Evolutionary conservation across 768 basidiomycete species (phyloP).

Genomic region (Trametes sanguinea): DNA sequence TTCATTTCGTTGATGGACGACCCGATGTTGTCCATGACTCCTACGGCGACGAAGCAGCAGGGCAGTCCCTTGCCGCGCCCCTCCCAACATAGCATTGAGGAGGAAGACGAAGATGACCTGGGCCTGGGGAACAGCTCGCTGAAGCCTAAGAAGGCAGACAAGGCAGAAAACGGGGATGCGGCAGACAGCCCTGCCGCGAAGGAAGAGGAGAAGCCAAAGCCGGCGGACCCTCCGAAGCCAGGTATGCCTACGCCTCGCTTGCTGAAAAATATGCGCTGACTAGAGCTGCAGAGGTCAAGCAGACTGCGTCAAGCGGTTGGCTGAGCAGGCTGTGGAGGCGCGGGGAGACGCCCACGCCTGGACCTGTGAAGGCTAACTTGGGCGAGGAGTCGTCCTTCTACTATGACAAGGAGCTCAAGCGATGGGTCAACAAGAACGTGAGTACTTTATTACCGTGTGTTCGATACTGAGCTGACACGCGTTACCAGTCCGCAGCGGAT

Average conservation of each 20-base stretch:
- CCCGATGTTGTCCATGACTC: conserved; percentile 45
- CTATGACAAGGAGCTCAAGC: conserved; percentile 92
- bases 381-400: conserved; percentile 91
- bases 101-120: conserved; percentile 84
- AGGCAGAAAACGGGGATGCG: conserved; percentile 14
- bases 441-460: conserved; percentile 15
- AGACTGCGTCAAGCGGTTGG: conserved; percentile 57
- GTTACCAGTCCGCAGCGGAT: conserved; percentile 54
- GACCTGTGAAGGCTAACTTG: conserved; percentile 86
- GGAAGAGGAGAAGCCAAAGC: conserved; percentile 35
- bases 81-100: conserved; percentile 33
- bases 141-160: conserved; percentile 29
- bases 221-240: conserved; percentile 23
- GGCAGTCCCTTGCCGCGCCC: conserved; percentile 16
- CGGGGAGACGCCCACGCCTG: conserved; percentile 51
- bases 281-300: conserved; percentile 29
- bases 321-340: conserved; percentile 81
- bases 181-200: not conserved
- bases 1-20: conserved; percentile 86
- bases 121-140: conserved; percentile 80
- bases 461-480: not conserved
- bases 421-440: conserved; percentile 96
- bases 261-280: not conserved
- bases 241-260: conserved; percentile 12
- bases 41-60: conserved; percentile 24